A percentile compares a stretch with the other conserved stretches of the same genome.
phyloP scores from a whole-genome alignment of 305 asterid species.

The Andrographis paniculata region DNA sequence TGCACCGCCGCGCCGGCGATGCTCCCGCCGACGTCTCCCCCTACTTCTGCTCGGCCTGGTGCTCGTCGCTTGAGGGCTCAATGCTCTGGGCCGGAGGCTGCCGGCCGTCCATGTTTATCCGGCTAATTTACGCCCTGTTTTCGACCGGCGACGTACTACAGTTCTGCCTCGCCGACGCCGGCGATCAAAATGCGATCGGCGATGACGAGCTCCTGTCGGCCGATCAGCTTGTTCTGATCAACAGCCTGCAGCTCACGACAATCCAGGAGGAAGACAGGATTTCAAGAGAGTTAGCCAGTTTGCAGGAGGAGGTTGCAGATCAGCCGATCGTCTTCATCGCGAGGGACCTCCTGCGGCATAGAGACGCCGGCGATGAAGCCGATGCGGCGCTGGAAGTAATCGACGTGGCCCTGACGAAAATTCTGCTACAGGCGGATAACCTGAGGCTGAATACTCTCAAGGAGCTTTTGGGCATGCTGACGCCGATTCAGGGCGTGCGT shows the following conservation, averaged over 20 bases:
- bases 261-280: conserved; percentile 19
- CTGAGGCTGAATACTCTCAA: conserved; percentile 26
- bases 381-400: conserved; percentile 18
- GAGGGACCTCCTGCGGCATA: not conserved
- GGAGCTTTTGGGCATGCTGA: conserved; percentile 26
- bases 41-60: conserved; percentile 33
- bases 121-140: conserved; percentile 25
- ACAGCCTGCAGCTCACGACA: conserved; percentile 18
- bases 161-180: too few species aligned
- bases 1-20: conserved; percentile 11
- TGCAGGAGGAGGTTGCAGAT: conserved; percentile 36
- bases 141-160: too few species aligned
- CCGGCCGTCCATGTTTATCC: conserved; percentile 27
- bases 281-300: conserved; percentile 18
- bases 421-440: conserved; percentile 29
- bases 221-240: conserved; percentile 15
- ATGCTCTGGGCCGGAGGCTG: conserved; percentile 35
- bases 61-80: conserved; percentile 29
- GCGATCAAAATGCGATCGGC: too few species aligned
- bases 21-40: conserved; percentile 18
- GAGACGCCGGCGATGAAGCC: not conserved
- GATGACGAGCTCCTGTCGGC: conserved; percentile 8
- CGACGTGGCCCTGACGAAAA: conserved; percentile 11
- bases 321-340: conserved; percentile 24
- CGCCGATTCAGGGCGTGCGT: conserved; percentile 29